Base-by-base conservation (phyloP, 108 stramenopile genomes). In the Stephanodiscus minutulus region DNA sequence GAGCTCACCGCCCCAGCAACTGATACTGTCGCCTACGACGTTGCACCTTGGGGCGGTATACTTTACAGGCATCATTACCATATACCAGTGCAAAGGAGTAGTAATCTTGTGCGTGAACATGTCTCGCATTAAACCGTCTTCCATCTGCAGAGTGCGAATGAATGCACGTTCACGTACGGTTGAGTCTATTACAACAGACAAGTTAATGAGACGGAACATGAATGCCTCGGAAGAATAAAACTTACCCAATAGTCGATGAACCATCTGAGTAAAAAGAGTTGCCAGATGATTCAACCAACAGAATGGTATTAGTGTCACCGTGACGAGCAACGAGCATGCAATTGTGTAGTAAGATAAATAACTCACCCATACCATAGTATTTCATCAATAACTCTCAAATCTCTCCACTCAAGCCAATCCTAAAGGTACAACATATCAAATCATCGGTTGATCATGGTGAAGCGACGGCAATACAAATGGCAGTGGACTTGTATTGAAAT, bases 231-330 rank as follows among this genome's bases (percentile, higher is more conserved):
- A 33, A 2, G 31, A 33, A 2, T 33, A 33, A 33, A 5, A 7
- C 50, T 70, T 64, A 79, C 71, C 71, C 71, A 79, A 35, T 68
- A 79, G 41, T 79, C 78, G 17, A 79, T 79, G 52, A 72, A 72
- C 78, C 78, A 78, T 12, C 76, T 31, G 29, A 73, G 22, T 68
- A n/a, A 50, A 52, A 59, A 12, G 43, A 24, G 50, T 20, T 17
- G 50, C 7, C 22, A 24, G 50, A 18, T 17, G 18, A 24, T 24
- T 20, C 7, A 20, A 24, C 12, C 31, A 33, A 33, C 31, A 33
- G 31, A 33, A 33, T 33, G 31, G 31, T 33, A 33, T 33, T 33
- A 33, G 31, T 33, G 31, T 33, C 5, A 5, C 31, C 31, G 31
- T 33, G 31, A 33, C 5, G 31, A 33, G 31, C 31, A 33, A 2